Evolutionary conservation across 1,284 basidiomycete species (phyloP), one percentile per base, ranked within the genome.

Genomic region (Puccinia triticina): DNA sequence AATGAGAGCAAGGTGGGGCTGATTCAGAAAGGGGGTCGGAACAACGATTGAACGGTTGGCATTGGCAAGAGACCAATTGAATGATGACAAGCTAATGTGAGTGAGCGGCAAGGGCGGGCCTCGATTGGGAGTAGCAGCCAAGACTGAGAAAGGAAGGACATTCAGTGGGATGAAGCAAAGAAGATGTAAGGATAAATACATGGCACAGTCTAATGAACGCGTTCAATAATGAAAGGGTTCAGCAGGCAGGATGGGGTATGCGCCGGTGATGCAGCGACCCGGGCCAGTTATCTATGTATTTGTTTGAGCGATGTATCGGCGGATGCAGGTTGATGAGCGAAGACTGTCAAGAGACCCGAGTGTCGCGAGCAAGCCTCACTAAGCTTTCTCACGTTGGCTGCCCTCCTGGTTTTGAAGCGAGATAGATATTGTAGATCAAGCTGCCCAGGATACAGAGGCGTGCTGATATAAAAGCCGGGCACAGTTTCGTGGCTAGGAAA

Each of bases 1-100:
- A 61, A 86, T 81, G n/a, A 86, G 84, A 32, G 85, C 85, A 59
- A 85, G 84, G 74, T 86, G 79, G 2, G 79, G 69, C 73, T 81
- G 79, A 43, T 81, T 74, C 84, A n/a, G 83, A 48, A 86, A 85
- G 34, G 84, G 83, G 7, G 85, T 85, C 26, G 84, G 84, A 23
- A 86, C 46, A 14, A 78, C 61, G 59, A 86, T 84, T 14, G 84
- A 84, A 0, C 83, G 71, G 73, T 86, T 86, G 72, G 80, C 50
- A 46, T 85, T 86, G 40, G 78, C 76, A 23, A 86, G 83, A 32
- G 83, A 67, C 85, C 85, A 86, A 4, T 82, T 50, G n/a, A 84
- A 76, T 40, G 73, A 74, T n/a, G 76, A 77, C 50, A 74, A 84
- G 73, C 3, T 69, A 48, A 83, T 74, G 18, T 37, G 29, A 29